These are phyloP conservation scores for Candida dubliniensis DNA, from an alignment of 1,139 yeast genomes.

Conservation along the genomic window DNA sequence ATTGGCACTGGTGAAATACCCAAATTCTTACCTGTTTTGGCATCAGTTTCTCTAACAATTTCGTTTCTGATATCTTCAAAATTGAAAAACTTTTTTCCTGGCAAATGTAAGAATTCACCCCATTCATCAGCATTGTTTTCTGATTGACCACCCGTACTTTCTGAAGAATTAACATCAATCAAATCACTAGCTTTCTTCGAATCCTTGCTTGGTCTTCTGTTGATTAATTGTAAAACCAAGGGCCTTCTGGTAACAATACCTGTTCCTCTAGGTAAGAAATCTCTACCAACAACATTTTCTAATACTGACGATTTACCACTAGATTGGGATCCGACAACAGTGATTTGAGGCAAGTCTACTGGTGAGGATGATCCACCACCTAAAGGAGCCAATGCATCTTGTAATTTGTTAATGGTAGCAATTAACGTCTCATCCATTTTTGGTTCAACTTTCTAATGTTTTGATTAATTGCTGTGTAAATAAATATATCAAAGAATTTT, in stretches of 20 bases:
- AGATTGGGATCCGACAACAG: conserved; percentile 95
- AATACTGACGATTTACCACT: conserved; percentile 92
- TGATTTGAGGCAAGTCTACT: conserved; percentile 91
- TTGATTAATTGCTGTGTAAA: not conserved
- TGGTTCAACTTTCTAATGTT: not conserved
- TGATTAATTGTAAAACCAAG: conserved; percentile 75
- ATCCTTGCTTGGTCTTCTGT: conserved; percentile 50
- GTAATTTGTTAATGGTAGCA: conserved; percentile 87
- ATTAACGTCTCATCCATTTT: conserved; percentile 88
- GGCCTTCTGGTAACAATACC: conserved; percentile 97
- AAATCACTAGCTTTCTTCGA: conserved; percentile 23
- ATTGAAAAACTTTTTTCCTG: conserved; percentile 82
- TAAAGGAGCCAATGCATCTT: conserved; percentile 90
- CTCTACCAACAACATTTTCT: conserved; percentile 93
- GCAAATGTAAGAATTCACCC: conserved; percentile 96
- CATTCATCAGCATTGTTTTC: conserved; percentile 91
- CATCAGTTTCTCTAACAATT: conserved; percentile 90
- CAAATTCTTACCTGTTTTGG: conserved; percentile 86
- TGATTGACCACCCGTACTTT: conserved; percentile 46
- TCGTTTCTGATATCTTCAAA: conserved; percentile 91
- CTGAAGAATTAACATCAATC: conserved; percentile 35
- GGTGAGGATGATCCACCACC: conserved; percentile 86
- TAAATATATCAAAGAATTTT: not conserved
- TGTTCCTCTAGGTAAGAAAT: conserved; percentile 92
- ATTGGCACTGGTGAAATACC: conserved; percentile 94